Conservation (phyloP, 2,329 filamentous ascomycete species). For the Alternaria gaisen region DNA sequence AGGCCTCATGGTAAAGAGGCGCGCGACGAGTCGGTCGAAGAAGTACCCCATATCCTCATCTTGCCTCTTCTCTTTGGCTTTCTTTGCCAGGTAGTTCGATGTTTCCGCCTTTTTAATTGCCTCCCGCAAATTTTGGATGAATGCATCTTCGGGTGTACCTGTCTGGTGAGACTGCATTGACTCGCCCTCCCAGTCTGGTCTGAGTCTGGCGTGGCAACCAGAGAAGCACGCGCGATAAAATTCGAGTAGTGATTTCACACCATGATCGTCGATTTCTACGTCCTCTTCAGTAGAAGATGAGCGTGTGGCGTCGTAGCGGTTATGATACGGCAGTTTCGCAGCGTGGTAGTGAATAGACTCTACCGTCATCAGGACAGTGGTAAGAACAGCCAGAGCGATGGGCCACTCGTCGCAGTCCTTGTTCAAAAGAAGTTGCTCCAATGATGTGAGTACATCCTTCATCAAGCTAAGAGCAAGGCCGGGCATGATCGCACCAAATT, state of each 20-base stretch:
- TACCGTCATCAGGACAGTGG: constrained; percentile 49
- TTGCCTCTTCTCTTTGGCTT: constrained; percentile 27
- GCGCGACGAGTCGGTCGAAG: constrained; percentile 50
- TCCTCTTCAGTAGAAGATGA: constrained; percentile 15
- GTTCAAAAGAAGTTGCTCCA: constrained; percentile 44
- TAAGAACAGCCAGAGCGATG: constrained; percentile 42
- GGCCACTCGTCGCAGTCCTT: constrained; percentile 46
- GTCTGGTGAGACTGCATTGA: background rate
- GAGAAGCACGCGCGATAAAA: constrained; percentile 49
- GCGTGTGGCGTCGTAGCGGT: constrained; percentile 11
- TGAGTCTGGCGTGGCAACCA: constrained; percentile 42
- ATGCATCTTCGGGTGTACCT: constrained; percentile 31
- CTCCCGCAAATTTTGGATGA: constrained; percentile 42
- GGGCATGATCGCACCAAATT: constrained; percentile 50
- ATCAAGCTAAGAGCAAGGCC: constrained; percentile 42
- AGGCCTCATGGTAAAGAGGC: constrained; percentile 36
- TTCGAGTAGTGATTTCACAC: constrained; percentile 37
- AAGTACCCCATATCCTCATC: constrained; percentile 48
- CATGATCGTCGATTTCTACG: constrained; percentile 33
- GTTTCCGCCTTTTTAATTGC: constrained; percentile 28
- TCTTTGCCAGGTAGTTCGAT: constrained; percentile 34
- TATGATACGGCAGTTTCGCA: constrained; percentile 48
- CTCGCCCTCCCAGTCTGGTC: constrained; percentile 43
- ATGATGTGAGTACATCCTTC: constrained; percentile 41
- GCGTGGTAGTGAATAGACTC: constrained; percentile 53